Evolutionary conservation across 257 asterid genomes (phyloP), one percentile per base, ranked within the genome.

Genomic region (Nicotiana knightiana): DNA sequence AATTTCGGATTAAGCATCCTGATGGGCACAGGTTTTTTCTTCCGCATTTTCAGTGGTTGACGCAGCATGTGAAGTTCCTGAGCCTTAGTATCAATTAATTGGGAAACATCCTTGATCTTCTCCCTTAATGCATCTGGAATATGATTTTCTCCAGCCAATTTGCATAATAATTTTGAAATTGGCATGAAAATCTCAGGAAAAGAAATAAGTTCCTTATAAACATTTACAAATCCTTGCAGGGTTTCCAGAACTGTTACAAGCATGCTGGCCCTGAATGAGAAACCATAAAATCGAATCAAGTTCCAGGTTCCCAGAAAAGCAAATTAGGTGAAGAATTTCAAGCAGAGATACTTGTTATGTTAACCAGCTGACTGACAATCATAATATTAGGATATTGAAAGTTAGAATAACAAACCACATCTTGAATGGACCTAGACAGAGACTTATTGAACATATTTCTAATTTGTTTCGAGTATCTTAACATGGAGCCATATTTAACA

Each of bases 171-270:
- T 80, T 87, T 87, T 30, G 91, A 82, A 68, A 93, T 84, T 15
- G 98, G 98, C 86, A 86, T 57, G 86, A 96, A 92, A 83, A 94
- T 91, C 89, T 96, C 99, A 0, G 98, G 97, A 80, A 94, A 96
- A 67, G 98, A 93, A 59, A 88, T 91, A 76, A 91, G 82, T 83
- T 83, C 92, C 81, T 85, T 89, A 48, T 86, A 91, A 28, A 86
- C 81, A 84, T 76, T 79, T 61, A 90, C 86, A 77, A 90, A 96
- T 81, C 97, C 98, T 89, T 84, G 87, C 51, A 96, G 92, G 46
- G 92, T 91, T 76, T 89, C 93, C 67, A 90, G 82, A 73, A 89
- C 86, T 48, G 97, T 87, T 73, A 82, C 83, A 39, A 96, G 92
- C 73, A 91, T 65, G 87, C 97, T 88, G 65, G 92, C 91, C 90